Conservation (phyloP, 106 monocot genomes). For the Allium cepa region DNA sequence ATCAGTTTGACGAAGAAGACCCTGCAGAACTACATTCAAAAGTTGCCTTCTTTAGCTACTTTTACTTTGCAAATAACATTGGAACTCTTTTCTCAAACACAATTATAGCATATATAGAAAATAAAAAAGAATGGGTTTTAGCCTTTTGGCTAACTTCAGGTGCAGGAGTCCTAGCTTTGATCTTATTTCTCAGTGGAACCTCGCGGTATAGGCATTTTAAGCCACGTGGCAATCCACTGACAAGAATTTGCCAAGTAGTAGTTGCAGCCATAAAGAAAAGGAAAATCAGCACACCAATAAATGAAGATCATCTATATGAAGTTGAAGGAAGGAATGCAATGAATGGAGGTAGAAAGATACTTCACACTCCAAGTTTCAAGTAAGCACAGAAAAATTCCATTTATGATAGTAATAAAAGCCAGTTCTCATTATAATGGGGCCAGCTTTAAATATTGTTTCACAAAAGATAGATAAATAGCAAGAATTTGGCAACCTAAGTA, state of each 20-base stretch:
- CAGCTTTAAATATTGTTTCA: no score
- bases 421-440: no score
- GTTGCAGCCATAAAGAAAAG: conserved; percentile 41
- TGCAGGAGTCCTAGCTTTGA: conserved; percentile 19
- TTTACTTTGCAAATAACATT: conserved; percentile 54
- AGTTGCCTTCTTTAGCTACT: conserved; percentile 56
- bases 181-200: conserved; percentile 30
- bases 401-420: no score
- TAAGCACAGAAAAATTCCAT: conserved; percentile 9
- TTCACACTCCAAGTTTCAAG: conserved; percentile 52
- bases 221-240: conserved; percentile 42
- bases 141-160: conserved; percentile 38
- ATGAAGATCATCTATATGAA: conserved; percentile 28
- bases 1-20: conserved; percentile 58
- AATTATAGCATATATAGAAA: conserved; percentile 34
- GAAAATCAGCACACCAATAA: conserved; percentile 8
- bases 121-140: conserved; percentile 41
- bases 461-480: no score
- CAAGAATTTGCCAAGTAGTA: conserved; percentile 39
- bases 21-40: conserved; percentile 35
- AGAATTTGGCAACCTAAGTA: no score
- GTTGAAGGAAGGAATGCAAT: conserved; percentile 17
- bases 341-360: conserved; percentile 45
- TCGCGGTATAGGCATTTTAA: conserved; percentile 41
- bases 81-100: conserved; percentile 57